These are phyloP conservation scores for Rhizopogon sp. DNA, from an alignment of 768 basidiomycete species.

Conservation along the genomic window DNA sequence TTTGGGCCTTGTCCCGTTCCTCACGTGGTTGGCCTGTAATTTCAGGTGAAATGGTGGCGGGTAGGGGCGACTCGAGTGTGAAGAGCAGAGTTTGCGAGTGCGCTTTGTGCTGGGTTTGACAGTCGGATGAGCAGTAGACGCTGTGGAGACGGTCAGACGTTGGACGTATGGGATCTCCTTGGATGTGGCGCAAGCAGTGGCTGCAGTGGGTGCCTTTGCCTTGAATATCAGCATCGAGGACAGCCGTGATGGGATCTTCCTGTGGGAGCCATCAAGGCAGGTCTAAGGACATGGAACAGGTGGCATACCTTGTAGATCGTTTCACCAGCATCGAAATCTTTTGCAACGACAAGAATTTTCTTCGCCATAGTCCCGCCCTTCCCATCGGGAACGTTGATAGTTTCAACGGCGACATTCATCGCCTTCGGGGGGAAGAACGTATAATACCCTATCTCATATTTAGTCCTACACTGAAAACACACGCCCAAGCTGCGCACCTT, in stretches of 20 bases:
- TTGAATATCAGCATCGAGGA: slow-evolving; percentile 69
- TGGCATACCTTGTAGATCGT: slow-evolving; percentile 65
- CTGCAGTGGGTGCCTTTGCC: slow-evolving; percentile 64
- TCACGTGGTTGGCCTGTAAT: slow-evolving; percentile 29
- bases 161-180: slow-evolving; percentile 40
- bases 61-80: slow-evolving; percentile 57
- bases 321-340: slow-evolving; percentile 68
- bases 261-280: slow-evolving; percentile 22
- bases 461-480: slow-evolving; percentile 8
- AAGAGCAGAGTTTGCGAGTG: slow-evolving; percentile 72
- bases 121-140: slow-evolving; percentile 71
- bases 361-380: slow-evolving; percentile 28
- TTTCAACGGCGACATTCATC: slow-evolving; percentile 61
- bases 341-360: slow-evolving; percentile 56
- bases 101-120: slow-evolving; percentile 47
- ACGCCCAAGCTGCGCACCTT: slow-evolving; percentile 57
- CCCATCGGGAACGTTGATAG: slow-evolving; percentile 19
- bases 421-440: slow-evolving; percentile 69
- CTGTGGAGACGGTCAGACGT: slow-evolving; percentile 50
- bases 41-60: slow-evolving; percentile 33
- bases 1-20: slow-evolving; percentile 54
- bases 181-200: slow-evolving; percentile 63
- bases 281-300: neutral
- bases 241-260: slow-evolving; percentile 72
- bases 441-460: slow-evolving; percentile 58